Conservation (phyloP, 2,329 filamentous ascomycete species). For the Zymoseptoria passerinii region DNA sequence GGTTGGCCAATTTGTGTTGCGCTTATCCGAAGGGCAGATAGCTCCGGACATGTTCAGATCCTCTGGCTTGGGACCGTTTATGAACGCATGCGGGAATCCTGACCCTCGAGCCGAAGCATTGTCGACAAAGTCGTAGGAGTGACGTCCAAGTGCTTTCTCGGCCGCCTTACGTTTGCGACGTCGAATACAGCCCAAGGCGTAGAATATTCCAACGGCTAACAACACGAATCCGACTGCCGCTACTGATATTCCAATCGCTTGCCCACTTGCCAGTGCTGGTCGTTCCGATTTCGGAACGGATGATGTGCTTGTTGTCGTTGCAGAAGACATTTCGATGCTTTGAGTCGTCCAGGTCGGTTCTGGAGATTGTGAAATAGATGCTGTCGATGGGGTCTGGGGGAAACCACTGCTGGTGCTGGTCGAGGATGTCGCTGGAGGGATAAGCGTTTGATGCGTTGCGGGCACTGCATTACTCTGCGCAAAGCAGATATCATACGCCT, state of each 20-base stretch:
- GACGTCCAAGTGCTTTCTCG: constrained; percentile 3
- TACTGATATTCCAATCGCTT: constrained; percentile 29
- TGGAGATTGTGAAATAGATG: background rate
- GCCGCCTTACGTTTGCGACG: constrained; percentile 8
- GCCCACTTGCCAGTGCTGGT: constrained; percentile 21
- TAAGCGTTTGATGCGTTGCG: constrained; percentile 20
- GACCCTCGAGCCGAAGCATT: constrained; percentile 17
- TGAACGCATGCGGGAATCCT: constrained; percentile 12
- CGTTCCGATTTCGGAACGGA: background rate
- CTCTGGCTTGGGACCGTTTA: constrained; percentile 12
- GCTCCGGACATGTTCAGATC: constrained; percentile 4
- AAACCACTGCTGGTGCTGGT: background rate
- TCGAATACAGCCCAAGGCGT: constrained; percentile 15
- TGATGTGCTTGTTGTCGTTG: constrained; percentile 1
- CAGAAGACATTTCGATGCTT: background rate
- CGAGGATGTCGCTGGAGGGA: background rate
- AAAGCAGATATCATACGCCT: constrained; percentile 24
- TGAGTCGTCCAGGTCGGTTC: background rate
- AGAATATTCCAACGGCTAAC: constrained; percentile 18
- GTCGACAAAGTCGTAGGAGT: constrained; percentile 30
- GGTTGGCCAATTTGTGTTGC: constrained; percentile 14
- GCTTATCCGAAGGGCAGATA: constrained; percentile 12
- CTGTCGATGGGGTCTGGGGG: background rate
- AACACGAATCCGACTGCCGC: constrained; percentile 24
- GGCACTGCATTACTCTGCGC: constrained; percentile 16